Base-by-base conservation (phyloP, 495 filamentous ascomycete species). In the Xylaria acuta region DNA sequence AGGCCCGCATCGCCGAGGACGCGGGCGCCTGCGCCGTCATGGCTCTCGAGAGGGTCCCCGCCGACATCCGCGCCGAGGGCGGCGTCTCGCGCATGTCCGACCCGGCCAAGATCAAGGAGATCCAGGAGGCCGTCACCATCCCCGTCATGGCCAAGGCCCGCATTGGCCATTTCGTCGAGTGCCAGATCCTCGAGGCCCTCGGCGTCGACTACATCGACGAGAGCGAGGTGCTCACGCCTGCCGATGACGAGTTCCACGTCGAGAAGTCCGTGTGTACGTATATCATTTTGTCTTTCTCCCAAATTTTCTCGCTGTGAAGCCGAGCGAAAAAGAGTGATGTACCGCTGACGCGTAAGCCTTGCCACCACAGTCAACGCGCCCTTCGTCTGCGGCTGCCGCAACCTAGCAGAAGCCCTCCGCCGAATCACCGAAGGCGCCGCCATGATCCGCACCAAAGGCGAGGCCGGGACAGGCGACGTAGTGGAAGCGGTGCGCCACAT, bases 141-240 rank as follows among this genome's bases (percentile, higher is more conserved):
- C 96, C 96, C 72, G 97, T 99, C 81, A 99, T 99, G 96, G 96
- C 96, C 27, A 99, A 99, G 86, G 96, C 95, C 22, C 91, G 96
- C 81, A 99, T 99, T 79, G 96, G 96, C 32, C 96, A 99, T 83
- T 93, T 98, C 75, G 94, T 97, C 73, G 96, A 99, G 85, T 98
- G 95, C 86, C 95, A 96, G 92, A 97, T 99, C 85, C 92, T 99
- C 70, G 92, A 98, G 86, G 90, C 93, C 66, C 88, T 99, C 62
- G 95, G 93, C 71, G 92, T 98, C 71, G 96, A 99, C 86, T 99
- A 97, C 84, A 94, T 99, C 74, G 96, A 99, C 82, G 96, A 99
- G 83, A 93, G 90, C 81, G 96, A 99, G 86, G 96, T 99, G 60
- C 89, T 99, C 34, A 99, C 96, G 22, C 96, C 96, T 6, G 96